phyloP scores from a whole-genome alignment of 2,329 filamentous ascomycete species.

The Exophiala dermatitidis region DNA sequence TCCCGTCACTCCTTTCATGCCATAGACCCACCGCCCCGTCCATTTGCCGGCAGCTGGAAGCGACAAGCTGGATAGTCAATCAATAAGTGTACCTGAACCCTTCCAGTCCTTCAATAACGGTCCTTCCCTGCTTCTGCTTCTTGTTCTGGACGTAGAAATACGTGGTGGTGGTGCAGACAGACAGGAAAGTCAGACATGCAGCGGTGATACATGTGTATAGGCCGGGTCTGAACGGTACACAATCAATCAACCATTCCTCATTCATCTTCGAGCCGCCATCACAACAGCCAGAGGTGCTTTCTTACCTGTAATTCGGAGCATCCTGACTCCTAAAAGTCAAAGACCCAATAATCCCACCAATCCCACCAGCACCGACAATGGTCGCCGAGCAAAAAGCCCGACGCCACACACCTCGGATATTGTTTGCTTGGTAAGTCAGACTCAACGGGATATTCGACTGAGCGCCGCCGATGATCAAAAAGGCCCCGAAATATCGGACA shows the following conservation, averaged over 20 bases:
- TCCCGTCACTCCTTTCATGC: no score
- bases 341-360: slow-evolving; percentile 69
- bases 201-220: slow-evolving; percentile 34
- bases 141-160: slow-evolving; percentile 50
- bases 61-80: neutral
- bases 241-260: slow-evolving; percentile 27
- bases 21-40: no score
- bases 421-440: slow-evolving; percentile 78
- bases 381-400: slow-evolving; percentile 49
- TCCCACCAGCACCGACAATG: slow-evolving; percentile 40
- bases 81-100: slow-evolving; percentile 34
- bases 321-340: slow-evolving; percentile 57
- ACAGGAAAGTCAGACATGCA: slow-evolving; percentile 50
- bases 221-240: slow-evolving; percentile 28
- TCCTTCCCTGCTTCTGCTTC: slow-evolving; percentile 42
- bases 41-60: no score
- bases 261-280: slow-evolving; percentile 30
- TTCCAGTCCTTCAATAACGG: slow-evolving; percentile 43
- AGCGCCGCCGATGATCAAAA: slow-evolving; percentile 64
- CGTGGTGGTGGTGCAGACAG: slow-evolving; percentile 46
- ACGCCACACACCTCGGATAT: slow-evolving; percentile 83
- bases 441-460: slow-evolving; percentile 68
- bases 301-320: slow-evolving; percentile 29
- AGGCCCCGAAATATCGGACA: slow-evolving; percentile 65
- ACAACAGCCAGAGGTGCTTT: no score